Evolutionary conservation across 345 rosid species (phyloP).

Genomic region (Camelina hispida): DNA sequence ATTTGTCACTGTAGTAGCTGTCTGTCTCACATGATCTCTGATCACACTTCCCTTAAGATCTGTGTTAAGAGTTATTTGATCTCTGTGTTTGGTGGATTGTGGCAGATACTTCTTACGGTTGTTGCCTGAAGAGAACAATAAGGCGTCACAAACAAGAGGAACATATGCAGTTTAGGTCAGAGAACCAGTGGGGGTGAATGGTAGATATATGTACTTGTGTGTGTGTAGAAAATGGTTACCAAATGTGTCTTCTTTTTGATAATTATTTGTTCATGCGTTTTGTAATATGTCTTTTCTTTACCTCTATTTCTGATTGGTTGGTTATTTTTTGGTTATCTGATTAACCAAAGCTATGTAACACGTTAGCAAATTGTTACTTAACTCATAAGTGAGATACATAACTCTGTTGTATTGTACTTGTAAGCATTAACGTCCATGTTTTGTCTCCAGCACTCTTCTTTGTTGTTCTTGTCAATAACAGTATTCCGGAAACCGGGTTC

Average conservation of each 20-base stretch:
- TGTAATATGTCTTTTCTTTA: constrained; percentile 15
- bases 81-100: constrained; percentile 33
- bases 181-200: constrained; percentile 21
- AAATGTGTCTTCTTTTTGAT: constrained; percentile 15
- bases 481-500: not conserved
- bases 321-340: constrained; percentile 20
- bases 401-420: not conserved
- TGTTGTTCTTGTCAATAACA: not conserved
- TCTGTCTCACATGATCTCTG: not conserved
- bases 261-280: constrained; percentile 25
- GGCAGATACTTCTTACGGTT: constrained; percentile 26
- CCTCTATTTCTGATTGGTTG: not conserved
- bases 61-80: not conserved
- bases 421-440: not conserved
- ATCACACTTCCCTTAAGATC: constrained; percentile 13
- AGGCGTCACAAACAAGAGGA: constrained; percentile 16
- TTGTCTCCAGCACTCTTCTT: not conserved
- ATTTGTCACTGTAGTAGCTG: not conserved
- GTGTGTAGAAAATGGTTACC: constrained; percentile 35
- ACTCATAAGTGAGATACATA: not conserved
- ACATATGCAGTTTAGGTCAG: constrained; percentile 30
- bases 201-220: constrained; percentile 25
- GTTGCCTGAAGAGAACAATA: constrained; percentile 36
- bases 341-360: constrained; percentile 24
- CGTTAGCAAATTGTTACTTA: not conserved